phyloP scores from a whole-genome alignment of 306 rosid species.

The Acmispon strigosus region DNA sequence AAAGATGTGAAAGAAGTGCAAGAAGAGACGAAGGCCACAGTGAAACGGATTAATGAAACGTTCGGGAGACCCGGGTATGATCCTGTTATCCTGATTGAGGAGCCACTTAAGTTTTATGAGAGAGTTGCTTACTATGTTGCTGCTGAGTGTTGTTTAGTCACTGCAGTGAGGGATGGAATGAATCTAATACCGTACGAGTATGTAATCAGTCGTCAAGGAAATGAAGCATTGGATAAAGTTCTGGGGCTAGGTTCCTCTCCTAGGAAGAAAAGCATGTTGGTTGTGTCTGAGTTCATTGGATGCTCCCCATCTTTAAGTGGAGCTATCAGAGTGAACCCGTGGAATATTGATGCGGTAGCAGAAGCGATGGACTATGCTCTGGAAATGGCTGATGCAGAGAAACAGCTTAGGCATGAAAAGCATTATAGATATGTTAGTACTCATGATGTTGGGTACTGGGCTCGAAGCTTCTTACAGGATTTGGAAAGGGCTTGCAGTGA shows the following conservation, averaged over 20 bases:
- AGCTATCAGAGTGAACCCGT: conserved; percentile 84
- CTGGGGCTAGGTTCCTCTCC: conserved; percentile 37
- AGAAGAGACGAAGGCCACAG: conserved; percentile 52
- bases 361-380: conserved; percentile 79
- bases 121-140: conserved; percentile 70
- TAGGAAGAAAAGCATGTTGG: conserved; percentile 71
- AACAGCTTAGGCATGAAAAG: conserved; percentile 84
- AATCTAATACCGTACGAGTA: conserved; percentile 83
- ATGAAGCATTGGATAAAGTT: conserved; percentile 46
- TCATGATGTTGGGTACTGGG: conserved; percentile 91
- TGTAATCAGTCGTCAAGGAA: conserved; percentile 66
- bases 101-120: conserved; percentile 65
- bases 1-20: conserved; percentile 71
- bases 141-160: conserved; percentile 84
- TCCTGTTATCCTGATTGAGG: conserved; percentile 66
- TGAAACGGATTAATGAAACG: conserved; percentile 52
- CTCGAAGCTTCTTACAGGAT: conserved; percentile 77
- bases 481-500: conserved; percentile 75
- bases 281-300: conserved; percentile 84
- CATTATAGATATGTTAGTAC: conserved; percentile 86
- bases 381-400: conserved; percentile 62
- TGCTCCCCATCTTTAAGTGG: conserved; percentile 91
- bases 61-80: conserved; percentile 66
- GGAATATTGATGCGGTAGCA: conserved; percentile 83
- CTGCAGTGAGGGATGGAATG: conserved; percentile 91